A percentile compares a stretch with the other conserved stretches of the same genome.
phyloP scores from a whole-genome alignment of 139 green algal species.

The Mychonastes homosphaera region DNA sequence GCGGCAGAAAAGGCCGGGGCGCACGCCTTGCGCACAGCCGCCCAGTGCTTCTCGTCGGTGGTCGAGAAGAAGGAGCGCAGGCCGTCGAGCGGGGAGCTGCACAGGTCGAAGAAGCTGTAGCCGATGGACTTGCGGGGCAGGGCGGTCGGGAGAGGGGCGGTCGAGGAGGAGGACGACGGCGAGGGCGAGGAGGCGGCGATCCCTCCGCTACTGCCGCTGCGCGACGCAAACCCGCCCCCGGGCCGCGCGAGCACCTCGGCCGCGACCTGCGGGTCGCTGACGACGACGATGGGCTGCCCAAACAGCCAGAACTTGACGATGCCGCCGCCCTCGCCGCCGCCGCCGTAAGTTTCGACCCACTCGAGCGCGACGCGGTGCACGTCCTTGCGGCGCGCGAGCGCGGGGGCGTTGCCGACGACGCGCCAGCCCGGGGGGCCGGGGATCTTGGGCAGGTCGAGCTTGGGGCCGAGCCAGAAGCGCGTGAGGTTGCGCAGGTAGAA shows the following conservation, averaged over 20 bases:
- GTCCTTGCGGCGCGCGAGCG: slow-evolving; percentile 16
- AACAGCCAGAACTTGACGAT: slow-evolving; percentile 37
- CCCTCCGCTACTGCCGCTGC: too few species aligned
- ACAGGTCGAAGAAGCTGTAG: slow-evolving; percentile 45
- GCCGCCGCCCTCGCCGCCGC: too few species aligned
- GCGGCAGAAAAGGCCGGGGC: slow-evolving; percentile 32
- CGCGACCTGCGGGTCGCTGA: slow-evolving; percentile 23
- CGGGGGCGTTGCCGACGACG: slow-evolving; percentile 1
- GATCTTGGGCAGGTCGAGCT: slow-evolving; percentile 35
- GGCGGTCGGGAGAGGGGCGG: too few species aligned
- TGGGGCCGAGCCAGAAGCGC: slow-evolving; percentile 14
- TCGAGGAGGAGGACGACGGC: background rate
- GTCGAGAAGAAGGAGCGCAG: slow-evolving; percentile 41
- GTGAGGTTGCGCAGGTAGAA: slow-evolving; percentile 31
- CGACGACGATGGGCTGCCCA: slow-evolving; percentile 36
- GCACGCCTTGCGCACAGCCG: slow-evolving; percentile 32
- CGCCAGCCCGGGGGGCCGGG: slow-evolving; percentile 17
- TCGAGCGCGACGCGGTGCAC: slow-evolving; percentile 41
- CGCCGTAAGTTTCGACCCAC: slow-evolving; percentile 34
- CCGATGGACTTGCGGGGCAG: slow-evolving; percentile 38
- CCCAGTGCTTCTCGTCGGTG: slow-evolving; percentile 36
- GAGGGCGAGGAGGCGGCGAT: too few species aligned
- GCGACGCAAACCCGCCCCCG: too few species aligned
- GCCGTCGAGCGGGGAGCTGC: slow-evolving; percentile 14
- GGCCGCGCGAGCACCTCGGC: slow-evolving; percentile 14